Percentiles rank a stretch among this genome's conserved stretches.
Conservation (phyloP, 2,329 filamentous ascomycete species). For the Pochonia chlamydosporia region DNA sequence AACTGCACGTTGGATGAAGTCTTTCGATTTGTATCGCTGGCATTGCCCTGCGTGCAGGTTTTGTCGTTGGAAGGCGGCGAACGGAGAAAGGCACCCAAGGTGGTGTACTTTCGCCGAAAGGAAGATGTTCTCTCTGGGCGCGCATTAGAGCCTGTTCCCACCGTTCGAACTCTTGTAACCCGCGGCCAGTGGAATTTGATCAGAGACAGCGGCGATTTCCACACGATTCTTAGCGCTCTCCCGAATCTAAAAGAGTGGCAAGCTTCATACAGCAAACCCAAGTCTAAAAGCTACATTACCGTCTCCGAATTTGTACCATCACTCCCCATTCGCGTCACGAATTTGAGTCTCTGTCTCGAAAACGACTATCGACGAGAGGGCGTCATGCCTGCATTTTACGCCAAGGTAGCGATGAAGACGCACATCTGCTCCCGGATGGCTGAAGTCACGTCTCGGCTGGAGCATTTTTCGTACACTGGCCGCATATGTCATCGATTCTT, state of each 20-base stretch:
- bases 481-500: constrained; percentile 67
- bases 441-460: constrained; percentile 52
- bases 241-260: constrained; percentile 61
- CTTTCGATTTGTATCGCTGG: constrained; percentile 55
- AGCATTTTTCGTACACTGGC: constrained; percentile 67
- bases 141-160: constrained; percentile 33
- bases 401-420: constrained; percentile 51
- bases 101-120: constrained; percentile 30
- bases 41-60: constrained; percentile 56
- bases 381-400: constrained; percentile 53
- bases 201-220: constrained; percentile 56
- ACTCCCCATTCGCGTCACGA: constrained; percentile 52
- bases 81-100: constrained; percentile 67
- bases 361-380: constrained; percentile 64
- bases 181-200: constrained; percentile 76
- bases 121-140: constrained; percentile 15
- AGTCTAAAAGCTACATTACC: constrained; percentile 66
- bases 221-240: constrained; percentile 53
- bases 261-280: constrained; percentile 63
- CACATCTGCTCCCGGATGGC: constrained; percentile 64
- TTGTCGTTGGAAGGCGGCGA: constrained; percentile 73
- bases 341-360: constrained; percentile 64
- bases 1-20: constrained; percentile 68
- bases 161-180: constrained; percentile 61
- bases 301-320: constrained; percentile 58